Evolutionary conservation across 495 filamentous ascomycete species (phyloP).

Genomic region (Achaetomiella virescens): DNA sequence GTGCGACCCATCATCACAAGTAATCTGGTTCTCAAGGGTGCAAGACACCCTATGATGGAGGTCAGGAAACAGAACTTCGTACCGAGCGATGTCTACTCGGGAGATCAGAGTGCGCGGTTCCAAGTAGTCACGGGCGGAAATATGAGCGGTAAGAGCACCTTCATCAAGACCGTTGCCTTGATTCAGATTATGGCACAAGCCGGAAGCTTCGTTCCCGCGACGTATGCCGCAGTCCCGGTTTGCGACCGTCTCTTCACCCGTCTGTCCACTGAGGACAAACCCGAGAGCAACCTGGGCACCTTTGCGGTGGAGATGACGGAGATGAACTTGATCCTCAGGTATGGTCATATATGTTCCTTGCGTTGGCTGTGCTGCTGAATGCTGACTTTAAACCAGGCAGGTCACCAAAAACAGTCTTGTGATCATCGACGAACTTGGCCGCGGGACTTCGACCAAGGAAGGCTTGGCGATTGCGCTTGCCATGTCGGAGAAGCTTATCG

Average conservation of each 20-base stretch:
- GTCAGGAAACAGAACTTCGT: constrained; percentile 55
- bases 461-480: constrained; percentile 85
- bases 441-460: constrained; percentile 85
- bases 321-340: constrained; percentile 80
- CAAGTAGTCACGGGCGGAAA: constrained; percentile 96
- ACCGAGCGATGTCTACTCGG: constrained; percentile 79
- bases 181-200: constrained; percentile 89
- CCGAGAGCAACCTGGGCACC: constrained; percentile 86
- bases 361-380: background rate
- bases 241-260: constrained; percentile 80
- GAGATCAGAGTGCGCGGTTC: constrained; percentile 68
- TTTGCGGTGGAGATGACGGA: constrained; percentile 95
- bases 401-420: constrained; percentile 68
- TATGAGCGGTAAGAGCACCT: constrained; percentile 98
- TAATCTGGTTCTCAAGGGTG: constrained; percentile 71
- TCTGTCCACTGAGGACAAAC: constrained; percentile 77
- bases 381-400: constrained; percentile 47
- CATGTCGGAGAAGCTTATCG: constrained; percentile 78
- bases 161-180: constrained; percentile 80
- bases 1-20: constrained; percentile 68
- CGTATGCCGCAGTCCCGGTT: constrained; percentile 75
- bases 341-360: constrained; percentile 37
- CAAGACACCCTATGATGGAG: constrained; percentile 75
- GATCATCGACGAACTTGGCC: constrained; percentile 88
- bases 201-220: constrained; percentile 83